Percentiles rank a stretch among this genome's conserved stretches.
Evolutionary conservation across 352 stramenopile species (phyloP).

Genomic region (Pythium monospermum): DNA sequence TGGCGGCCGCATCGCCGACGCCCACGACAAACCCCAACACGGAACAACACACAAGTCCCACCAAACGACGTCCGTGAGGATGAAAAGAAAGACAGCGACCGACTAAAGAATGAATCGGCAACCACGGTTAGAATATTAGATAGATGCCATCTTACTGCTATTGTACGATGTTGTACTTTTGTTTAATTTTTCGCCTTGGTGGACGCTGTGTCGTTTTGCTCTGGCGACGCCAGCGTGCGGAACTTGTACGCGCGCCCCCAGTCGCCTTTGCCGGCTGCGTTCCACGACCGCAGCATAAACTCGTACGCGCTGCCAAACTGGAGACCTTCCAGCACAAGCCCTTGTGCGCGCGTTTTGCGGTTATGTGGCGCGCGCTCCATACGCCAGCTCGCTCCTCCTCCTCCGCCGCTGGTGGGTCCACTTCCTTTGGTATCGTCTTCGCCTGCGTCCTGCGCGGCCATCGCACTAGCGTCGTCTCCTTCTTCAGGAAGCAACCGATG

Average conservation of each 20-base stretch:
- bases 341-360: constrained; percentile 34
- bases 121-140: background rate
- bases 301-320: constrained; percentile 64
- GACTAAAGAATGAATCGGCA: background rate
- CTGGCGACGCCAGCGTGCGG: constrained; percentile 30
- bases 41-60: constrained; percentile 9
- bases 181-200: background rate
- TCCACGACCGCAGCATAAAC: constrained; percentile 57
- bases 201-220: too few species aligned
- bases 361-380: constrained; percentile 39
- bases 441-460: too few species aligned
- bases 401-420: too few species aligned
- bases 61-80: background rate
- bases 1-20: constrained; percentile 20
- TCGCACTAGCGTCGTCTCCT: constrained; percentile 21
- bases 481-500: constrained; percentile 36
- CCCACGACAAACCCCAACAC: constrained; percentile 17
- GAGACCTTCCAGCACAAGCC: constrained; percentile 34
- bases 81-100: background rate
- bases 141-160: background rate
- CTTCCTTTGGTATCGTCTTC: too few species aligned
- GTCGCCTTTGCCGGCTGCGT: constrained; percentile 49
- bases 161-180: background rate
- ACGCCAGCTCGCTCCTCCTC: constrained; percentile 26
- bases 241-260: constrained; percentile 41